Percentiles rank a stretch among this genome's conserved stretches.
Evolutionary conservation across 352 stramenopile species (phyloP).

Genomic region (Globisporangium emineosum): DNA sequence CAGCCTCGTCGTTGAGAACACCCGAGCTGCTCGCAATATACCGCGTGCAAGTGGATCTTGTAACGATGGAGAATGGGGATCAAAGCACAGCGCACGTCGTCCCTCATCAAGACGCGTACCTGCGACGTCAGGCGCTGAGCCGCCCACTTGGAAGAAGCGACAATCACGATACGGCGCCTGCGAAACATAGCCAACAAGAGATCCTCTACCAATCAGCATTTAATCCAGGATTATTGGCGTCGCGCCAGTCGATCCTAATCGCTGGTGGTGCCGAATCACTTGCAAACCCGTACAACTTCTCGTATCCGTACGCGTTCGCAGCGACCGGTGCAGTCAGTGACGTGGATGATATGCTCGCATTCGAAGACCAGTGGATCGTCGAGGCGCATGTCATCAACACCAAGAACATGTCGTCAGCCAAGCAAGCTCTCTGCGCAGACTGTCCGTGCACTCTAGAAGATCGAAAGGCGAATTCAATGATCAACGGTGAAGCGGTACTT

Average conservation of each 20-base stretch:
- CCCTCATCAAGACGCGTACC: background rate
- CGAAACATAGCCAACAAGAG: background rate
- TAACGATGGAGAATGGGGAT: background rate
- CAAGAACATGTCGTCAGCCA: slow-evolving; percentile 3
- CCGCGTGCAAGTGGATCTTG: slow-evolving; percentile 10
- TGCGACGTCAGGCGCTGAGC: slow-evolving; percentile 6
- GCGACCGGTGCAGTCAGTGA: background rate
- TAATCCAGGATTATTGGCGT: background rate
- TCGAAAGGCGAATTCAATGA: slow-evolving; percentile 11
- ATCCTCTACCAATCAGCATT: slow-evolving; percentile 4
- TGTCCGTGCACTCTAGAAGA: slow-evolving; percentile 15
- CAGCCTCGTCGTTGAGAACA: background rate
- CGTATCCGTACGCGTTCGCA: slow-evolving; percentile 11
- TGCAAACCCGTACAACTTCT: background rate
- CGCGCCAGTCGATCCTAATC: slow-evolving; percentile 11
- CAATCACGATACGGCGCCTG: background rate
- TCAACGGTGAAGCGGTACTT: slow-evolving; percentile 10
- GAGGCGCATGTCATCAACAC: slow-evolving; percentile 15
- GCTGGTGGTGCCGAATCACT: slow-evolving; percentile 3
- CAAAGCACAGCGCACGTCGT: background rate
- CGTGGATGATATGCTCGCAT: background rate
- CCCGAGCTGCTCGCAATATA: slow-evolving; percentile 13
- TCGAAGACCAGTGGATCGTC: slow-evolving; percentile 12
- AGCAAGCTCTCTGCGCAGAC: background rate
- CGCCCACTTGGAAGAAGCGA: slow-evolving; percentile 1